Conservation (phyloP, 257 asterid species). For the Salvia hispanica region DNA sequence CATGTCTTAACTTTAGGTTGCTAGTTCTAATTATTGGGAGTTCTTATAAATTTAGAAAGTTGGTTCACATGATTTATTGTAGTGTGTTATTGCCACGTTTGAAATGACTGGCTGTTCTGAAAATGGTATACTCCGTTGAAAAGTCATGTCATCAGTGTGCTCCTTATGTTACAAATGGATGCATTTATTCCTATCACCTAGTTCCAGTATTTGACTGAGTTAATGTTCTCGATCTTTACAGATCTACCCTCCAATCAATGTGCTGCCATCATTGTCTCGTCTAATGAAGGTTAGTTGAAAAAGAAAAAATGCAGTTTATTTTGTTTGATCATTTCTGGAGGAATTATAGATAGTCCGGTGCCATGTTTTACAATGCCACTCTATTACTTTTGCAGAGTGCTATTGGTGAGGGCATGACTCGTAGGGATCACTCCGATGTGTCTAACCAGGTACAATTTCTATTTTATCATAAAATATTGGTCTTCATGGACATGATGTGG, state of each 20-base stretch:
- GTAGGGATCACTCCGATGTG: constrained; percentile 94
- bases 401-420: constrained; percentile 99
- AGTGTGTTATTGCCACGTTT: constrained; percentile 6
- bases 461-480: not conserved
- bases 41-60: not conserved
- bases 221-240: constrained; percentile 37
- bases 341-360: not conserved
- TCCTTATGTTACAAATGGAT: constrained; percentile 1
- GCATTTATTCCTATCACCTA: not conserved
- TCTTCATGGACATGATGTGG: not conserved
- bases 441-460: constrained; percentile 74
- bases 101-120: not conserved
- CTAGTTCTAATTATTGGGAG: constrained; percentile 7
- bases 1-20: constrained; percentile 5
- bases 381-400: constrained; percentile 68
- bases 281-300: constrained; percentile 78
- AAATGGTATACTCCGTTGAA: constrained; percentile 11
- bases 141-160: not conserved
- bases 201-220: constrained; percentile 29
- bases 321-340: constrained; percentile 1
- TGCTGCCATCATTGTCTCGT: constrained; percentile 96
- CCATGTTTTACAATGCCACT: constrained; percentile 16
- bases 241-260: constrained; percentile 98
- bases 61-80: not conserved
- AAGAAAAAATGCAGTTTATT: constrained; percentile 1